These are phyloP conservation scores for Lathyrus tuberosus DNA, from an alignment of 306 rosid genomes.

Conservation along the genomic window DNA sequence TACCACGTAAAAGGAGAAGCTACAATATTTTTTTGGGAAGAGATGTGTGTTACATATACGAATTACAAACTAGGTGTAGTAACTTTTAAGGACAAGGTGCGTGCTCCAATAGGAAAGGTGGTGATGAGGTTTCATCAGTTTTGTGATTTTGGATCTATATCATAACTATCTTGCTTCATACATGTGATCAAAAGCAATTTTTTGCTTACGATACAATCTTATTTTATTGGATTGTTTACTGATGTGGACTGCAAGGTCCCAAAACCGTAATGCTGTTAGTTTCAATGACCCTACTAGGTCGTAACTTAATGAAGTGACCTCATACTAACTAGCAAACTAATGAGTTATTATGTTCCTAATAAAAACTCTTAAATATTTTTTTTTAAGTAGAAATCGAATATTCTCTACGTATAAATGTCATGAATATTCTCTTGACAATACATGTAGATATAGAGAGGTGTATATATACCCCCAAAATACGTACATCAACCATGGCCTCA, in stretches of 20 bases:
- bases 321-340: constrained; percentile 44
- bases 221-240: constrained; percentile 40
- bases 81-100: constrained; percentile 56
- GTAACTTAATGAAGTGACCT: constrained; percentile 55
- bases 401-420: too few relatives aligned
- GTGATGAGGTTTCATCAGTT: constrained; percentile 42
- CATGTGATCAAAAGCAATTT: constrained; percentile 50
- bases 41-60: constrained; percentile 29
- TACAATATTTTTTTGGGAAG: neutral
- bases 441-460: neutral
- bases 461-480: constrained; percentile 25
- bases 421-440: too few relatives aligned
- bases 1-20: constrained; percentile 25
- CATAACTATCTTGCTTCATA: constrained; percentile 39
- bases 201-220: constrained; percentile 60
- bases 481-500: constrained; percentile 35
- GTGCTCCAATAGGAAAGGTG: constrained; percentile 47
- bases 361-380: neutral
- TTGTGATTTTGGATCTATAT: constrained; percentile 46
- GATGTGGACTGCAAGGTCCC: constrained; percentile 44
- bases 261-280: constrained; percentile 44
- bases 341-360: neutral
- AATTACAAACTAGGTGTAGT: constrained; percentile 44
- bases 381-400: too few relatives aligned
- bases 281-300: constrained; percentile 43